Base-by-base conservation (phyloP, 202 grass and related monocot genomes). In the Zizania palustris region DNA sequence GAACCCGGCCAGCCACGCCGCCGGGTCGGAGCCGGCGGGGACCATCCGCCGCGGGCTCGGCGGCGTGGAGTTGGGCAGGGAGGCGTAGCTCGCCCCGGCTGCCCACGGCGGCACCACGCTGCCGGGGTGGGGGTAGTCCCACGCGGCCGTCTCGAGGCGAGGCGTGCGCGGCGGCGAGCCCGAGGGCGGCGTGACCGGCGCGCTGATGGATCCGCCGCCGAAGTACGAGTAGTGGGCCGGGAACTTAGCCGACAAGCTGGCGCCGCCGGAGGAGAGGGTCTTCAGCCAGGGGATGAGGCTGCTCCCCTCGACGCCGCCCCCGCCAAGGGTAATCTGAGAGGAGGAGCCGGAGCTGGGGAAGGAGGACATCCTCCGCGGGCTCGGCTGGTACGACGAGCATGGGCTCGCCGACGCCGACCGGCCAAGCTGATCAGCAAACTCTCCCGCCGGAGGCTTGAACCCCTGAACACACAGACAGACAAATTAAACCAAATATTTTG, bases 281-380 rank as follows among this genome's bases (percentile, higher is more conserved):
- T 84, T 89, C 18, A 93, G 74, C 90, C 93, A 93, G 7, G 86
- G 86, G 41, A 79, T 55, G 11, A 89, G 60, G 63, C 84, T 80
- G 66, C 70, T 63, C 76, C 71, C 71, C 11, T 79, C 77, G n/a
- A 57, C 21, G 55, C 65, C n/a, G 3, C 87, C 76, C 57, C 69
- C 48, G n/a, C 82, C 83, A n/a, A 89, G 60, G 10, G 85, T 86
- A 69, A 90, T 69, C 59, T 85, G 73, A 13, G 87, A 83, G 15
- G 89, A 90, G 4, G 89, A 85, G 14, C 73, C 71, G 38, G 91
- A 84, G 76, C 72, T 92, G 6, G 82, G 85, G 45, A 93, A 83
- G 71, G 91, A 88, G 6, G 89, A 85, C 2, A 78, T 67, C 55
- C 4, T 69, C 0, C 76, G n/a, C 0, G 94, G 85, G 62, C 77